A percentile compares a stretch with the other conserved stretches of the same genome.
Conservation (phyloP, 306 rosid species). For the Ceratonia siliqua region DNA sequence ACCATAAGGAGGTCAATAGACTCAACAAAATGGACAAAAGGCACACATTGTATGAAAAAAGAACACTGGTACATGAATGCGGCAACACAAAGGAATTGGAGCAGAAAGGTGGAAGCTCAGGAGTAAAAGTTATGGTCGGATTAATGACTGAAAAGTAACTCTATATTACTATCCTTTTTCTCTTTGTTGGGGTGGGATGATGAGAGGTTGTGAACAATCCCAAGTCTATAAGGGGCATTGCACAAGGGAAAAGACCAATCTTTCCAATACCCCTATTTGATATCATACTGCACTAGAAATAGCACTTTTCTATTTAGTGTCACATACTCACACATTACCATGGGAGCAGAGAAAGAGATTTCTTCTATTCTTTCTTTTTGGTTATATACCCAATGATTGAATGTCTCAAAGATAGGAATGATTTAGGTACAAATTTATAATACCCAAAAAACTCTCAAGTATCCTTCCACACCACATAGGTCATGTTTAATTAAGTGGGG, state of each 20-base stretch:
- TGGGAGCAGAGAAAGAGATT: background rate
- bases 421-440: background rate
- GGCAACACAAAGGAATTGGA: conserved; percentile 20
- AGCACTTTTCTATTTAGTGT: background rate
- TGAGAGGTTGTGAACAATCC: background rate
- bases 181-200: background rate
- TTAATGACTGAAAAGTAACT: conserved; percentile 8
- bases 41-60: background rate
- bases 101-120: background rate
- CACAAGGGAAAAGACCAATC: background rate
- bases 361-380: background rate
- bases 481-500: conserved; percentile 12
- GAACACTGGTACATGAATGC: background rate
- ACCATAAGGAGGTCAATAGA: conserved; percentile 3
- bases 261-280: background rate
- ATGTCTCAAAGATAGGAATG: background rate
- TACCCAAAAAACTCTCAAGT: background rate
- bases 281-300: background rate
- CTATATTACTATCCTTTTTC: background rate
- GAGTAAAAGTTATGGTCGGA: conserved; percentile 1
- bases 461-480: conserved; percentile 9
- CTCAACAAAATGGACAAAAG: conserved; percentile 2
- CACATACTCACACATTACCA: background rate
- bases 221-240: background rate
- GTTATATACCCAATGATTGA: background rate